Evolutionary conservation across 306 rosid species (phyloP).

Genomic region (Abrus precatorius): DNA sequence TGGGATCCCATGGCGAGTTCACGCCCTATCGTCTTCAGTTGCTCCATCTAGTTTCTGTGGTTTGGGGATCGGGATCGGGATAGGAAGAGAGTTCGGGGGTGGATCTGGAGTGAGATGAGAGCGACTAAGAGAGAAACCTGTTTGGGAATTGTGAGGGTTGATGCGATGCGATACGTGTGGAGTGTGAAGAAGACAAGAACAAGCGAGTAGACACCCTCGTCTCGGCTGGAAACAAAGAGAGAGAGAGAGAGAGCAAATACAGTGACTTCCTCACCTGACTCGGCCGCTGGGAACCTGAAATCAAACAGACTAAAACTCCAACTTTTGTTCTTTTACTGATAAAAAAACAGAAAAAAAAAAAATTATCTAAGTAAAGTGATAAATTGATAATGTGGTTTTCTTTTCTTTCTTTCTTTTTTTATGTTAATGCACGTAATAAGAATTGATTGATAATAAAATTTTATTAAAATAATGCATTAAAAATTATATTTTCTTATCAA

Average conservation of each 20-base stretch:
- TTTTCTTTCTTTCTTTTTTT: no score
- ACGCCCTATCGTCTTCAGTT: constrained; percentile 86
- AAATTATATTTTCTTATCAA: no score
- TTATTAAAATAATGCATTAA: no score
- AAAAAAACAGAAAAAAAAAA: no score
- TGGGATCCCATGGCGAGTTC: constrained; percentile 99
- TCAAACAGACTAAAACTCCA: neutral
- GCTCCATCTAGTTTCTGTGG: constrained; percentile 65
- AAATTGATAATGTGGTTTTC: no score
- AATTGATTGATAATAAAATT: no score
- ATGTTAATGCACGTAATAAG: no score
- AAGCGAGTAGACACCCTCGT: constrained; percentile 32
- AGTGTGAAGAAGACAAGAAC: neutral
- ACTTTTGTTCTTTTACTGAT: no score
- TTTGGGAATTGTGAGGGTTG: neutral
- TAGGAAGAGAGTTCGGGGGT: neutral
- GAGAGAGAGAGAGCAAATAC: neutral
- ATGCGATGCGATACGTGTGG: neutral
- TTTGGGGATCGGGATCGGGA: constrained; percentile 27
- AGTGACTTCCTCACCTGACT: neutral
- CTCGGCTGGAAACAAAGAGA: constrained; percentile 10
- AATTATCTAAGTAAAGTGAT: neutral
- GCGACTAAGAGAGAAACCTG: neutral
- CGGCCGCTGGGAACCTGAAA: neutral
- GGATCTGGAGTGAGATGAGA: neutral